Evolutionary conservation across 1,284 basidiomycete species (phyloP), one percentile per base, ranked within the genome.

Genomic region (Pseudozyma tsukubaensis): DNA sequence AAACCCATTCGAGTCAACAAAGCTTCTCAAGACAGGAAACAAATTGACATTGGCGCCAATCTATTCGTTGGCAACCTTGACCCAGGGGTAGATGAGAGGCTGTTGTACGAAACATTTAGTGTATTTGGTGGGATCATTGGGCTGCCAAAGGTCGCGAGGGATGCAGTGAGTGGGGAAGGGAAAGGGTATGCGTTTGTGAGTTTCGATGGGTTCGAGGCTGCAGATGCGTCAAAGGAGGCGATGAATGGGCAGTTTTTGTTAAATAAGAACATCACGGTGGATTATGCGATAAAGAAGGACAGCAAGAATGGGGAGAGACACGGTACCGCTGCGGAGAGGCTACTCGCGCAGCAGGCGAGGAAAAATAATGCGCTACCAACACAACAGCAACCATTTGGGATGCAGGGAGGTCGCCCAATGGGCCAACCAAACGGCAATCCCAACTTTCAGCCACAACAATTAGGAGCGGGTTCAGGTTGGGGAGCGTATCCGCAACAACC

Each of bases 261-360:
- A 91, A 98, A 98, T 88, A 97, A 97, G 86, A 92, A 94, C 63
- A 93, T 98, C 83, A 91, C 91, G 16, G 94, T 97, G 14, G 94
- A 96, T 85, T 98, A 97, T 84, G 96, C 96, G 4, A 96, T 97
- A 89, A 98, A 98, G 86, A 98, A 98, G 87, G 97, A 99, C 80
- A 94, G 93, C 59, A 97, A 98, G 85, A 94, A 95, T n/a, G 81
- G 81, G n/a, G 96, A 99, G 85, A 89, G 95, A 16, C 97, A 99
- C 82, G 97, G 96, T 39, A 97, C 95, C 4, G 88, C 92, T 19
- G 95, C 97, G 2, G 96, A 99, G 86, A 91, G 96, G 66, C 89
- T 98, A 48, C 89, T 99, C 73, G 94, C 96, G 1, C 91, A 93
- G 1, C 94, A 98, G 85, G 96, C 97, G 42, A 90, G 94, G 78